Conservation (phyloP, 768 basidiomycete genomes). For the Lactarius sanguifluus region DNA sequence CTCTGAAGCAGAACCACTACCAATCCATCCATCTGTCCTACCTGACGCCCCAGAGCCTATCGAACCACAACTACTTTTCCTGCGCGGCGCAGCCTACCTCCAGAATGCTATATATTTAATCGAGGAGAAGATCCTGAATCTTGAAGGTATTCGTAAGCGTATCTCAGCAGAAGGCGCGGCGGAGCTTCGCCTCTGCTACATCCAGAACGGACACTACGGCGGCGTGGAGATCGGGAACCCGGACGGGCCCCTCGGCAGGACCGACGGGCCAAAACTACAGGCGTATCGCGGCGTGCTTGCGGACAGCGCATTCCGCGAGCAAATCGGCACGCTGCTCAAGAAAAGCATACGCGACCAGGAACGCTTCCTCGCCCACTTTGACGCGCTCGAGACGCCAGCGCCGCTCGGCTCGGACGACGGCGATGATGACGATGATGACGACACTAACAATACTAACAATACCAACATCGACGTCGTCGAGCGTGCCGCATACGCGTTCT, state of each 20-base stretch:
- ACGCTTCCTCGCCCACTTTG: constrained; percentile 80
- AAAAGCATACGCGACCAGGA: constrained; percentile 85
- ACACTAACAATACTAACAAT: background rate
- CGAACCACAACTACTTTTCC: constrained; percentile 80
- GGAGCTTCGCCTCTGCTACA: constrained; percentile 74
- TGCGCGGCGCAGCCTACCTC: constrained; percentile 79
- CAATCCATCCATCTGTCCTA: constrained; percentile 69
- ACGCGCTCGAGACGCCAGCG: constrained; percentile 55
- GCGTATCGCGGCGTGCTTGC: constrained; percentile 65
- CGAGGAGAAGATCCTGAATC: constrained; percentile 64
- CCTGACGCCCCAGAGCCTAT: constrained; percentile 84
- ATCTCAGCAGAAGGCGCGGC: constrained; percentile 58
- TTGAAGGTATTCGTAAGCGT: constrained; percentile 67
- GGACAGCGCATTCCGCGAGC: constrained; percentile 56
- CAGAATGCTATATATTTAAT: constrained; percentile 76
- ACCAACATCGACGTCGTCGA: constrained; percentile 45
- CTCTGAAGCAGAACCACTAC: constrained; percentile 49
- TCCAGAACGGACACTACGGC: constrained; percentile 76
- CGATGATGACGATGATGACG: background rate
- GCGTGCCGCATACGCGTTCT: constrained; percentile 64
- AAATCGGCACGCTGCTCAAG: constrained; percentile 57
- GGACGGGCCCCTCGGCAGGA: constrained; percentile 69
- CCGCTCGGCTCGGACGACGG: constrained; percentile 21
- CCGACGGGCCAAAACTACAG: constrained; percentile 54
- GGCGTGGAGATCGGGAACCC: constrained; percentile 83